Conservation (phyloP, 495 filamentous ascomycete genomes). For the Podospora anserina region DNA sequence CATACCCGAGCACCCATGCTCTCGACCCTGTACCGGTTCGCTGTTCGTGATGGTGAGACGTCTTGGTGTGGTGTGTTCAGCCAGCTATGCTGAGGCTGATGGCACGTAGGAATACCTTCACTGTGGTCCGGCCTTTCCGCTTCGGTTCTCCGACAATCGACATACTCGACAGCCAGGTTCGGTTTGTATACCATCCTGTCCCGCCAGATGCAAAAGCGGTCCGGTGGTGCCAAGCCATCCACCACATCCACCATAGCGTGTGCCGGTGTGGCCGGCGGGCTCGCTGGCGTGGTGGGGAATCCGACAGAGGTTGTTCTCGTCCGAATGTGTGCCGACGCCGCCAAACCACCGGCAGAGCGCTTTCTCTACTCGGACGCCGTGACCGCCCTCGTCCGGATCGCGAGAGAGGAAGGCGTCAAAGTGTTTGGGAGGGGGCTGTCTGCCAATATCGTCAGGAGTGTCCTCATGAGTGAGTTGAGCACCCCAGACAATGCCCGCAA, state of each 20-base stretch:
- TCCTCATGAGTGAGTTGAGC: constrained; percentile 38
- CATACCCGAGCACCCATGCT: constrained; percentile 34
- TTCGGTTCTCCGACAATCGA: constrained; percentile 41
- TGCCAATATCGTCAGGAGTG: constrained; percentile 39
- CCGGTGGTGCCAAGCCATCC: constrained; percentile 24
- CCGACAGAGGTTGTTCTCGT: constrained; percentile 73
- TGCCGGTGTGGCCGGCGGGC: constrained; percentile 56
- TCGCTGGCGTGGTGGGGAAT: constrained; percentile 75
- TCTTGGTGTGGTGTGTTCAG: not conserved
- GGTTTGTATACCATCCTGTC: constrained; percentile 36
- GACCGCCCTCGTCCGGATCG: constrained; percentile 33
- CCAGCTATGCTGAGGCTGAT: not conserved
- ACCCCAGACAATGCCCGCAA: not conserved
- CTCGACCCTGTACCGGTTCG: constrained; percentile 35
- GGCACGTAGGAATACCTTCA: constrained; percentile 28
- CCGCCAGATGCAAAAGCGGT: constrained; percentile 24
- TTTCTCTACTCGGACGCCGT: constrained; percentile 36
- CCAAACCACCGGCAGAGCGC: constrained; percentile 60
- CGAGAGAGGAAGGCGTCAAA: constrained; percentile 33
- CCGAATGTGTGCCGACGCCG: constrained; percentile 74
- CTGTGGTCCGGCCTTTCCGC: constrained; percentile 41
- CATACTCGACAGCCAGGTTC: constrained; percentile 41
- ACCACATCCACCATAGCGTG: constrained; percentile 31
- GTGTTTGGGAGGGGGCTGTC: constrained; percentile 37
- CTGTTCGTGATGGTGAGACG: constrained; percentile 34